Conservation (phyloP, 1,284 basidiomycete species). For the Malassezia vespertilionis region DNA sequence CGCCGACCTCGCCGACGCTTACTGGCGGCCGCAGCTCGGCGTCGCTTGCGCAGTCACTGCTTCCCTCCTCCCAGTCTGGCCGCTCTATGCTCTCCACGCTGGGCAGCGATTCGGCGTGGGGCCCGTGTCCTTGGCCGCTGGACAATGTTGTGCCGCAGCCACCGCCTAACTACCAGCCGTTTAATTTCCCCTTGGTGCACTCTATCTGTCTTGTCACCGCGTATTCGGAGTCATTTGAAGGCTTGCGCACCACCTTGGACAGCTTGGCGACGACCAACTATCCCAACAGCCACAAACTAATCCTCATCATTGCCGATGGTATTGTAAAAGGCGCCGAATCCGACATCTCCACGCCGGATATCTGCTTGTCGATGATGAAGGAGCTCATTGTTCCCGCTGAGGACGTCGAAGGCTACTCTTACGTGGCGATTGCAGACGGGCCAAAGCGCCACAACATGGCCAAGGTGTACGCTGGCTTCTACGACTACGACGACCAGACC, state of each 20-base stretch:
- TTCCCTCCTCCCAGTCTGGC: constrained; percentile 24
- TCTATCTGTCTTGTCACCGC: constrained; percentile 94
- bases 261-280: constrained; percentile 97
- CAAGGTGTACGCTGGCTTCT: constrained; percentile 94
- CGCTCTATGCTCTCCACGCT: constrained; percentile 36
- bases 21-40: constrained; percentile 70
- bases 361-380: constrained; percentile 93
- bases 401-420: constrained; percentile 87
- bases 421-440: constrained; percentile 95
- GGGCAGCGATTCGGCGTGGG: constrained; percentile 27
- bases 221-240: constrained; percentile 93
- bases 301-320: constrained; percentile 92
- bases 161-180: constrained; percentile 78
- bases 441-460: constrained; percentile 99
- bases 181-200: constrained; percentile 87
- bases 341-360: constrained; percentile 60
- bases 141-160: constrained; percentile 86
- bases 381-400: constrained; percentile 72
- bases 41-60: constrained; percentile 52
- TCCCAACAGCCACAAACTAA: constrained; percentile 91
- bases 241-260: constrained; percentile 89
- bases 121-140: constrained; percentile 67
- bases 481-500: constrained; percentile 85
- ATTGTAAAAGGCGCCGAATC: constrained; percentile 73
- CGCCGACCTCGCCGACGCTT: constrained; percentile 65